Evolutionary conservation across 352 stramenopile species (phyloP).

Genomic region (Pythium oligandrum): DNA sequence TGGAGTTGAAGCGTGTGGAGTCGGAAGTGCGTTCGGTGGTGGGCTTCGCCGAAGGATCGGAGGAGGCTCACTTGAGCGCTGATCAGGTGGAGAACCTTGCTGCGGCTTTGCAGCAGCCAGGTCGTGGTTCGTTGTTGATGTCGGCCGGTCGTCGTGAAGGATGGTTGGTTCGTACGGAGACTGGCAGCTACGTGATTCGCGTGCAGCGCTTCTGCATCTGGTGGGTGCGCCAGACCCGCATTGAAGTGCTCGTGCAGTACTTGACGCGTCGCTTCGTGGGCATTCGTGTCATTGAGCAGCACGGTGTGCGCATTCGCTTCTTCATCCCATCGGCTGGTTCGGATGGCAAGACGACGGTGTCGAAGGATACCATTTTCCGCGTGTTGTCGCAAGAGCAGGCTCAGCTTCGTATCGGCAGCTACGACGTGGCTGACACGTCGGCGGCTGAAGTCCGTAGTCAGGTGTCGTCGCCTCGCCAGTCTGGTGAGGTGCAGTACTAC

Average conservation of each 20-base stretch:
- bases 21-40: too few relatives aligned
- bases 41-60: too few relatives aligned
- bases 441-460: constrained; percentile 72
- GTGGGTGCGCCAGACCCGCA: constrained; percentile 11
- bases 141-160: too few relatives aligned
- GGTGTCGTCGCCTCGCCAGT: too few relatives aligned
- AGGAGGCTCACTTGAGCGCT: too few relatives aligned
- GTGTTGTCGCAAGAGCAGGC: constrained; percentile 67
- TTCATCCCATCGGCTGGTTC: constrained; percentile 8
- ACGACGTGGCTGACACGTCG: constrained; percentile 86
- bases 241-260: constrained; percentile 12
- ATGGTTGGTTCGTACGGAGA: too few relatives aligned
- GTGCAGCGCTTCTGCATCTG: constrained; percentile 11
- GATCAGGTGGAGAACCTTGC: too few relatives aligned
- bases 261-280: constrained; percentile 11
- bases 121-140: too few relatives aligned
- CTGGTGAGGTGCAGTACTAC: too few relatives aligned
- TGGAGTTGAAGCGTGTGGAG: too few relatives aligned
- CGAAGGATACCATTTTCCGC: constrained; percentile 44
- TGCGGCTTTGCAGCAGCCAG: too few relatives aligned
- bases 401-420: constrained; percentile 68
- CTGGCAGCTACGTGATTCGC: too few relatives aligned
- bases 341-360: constrained; percentile 7
- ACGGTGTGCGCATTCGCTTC: constrained; percentile 49
- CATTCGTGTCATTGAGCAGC: constrained; percentile 34